phyloP scores from a whole-genome alignment of 352 stramenopile species.

The Phytophthora crassamura region DNA sequence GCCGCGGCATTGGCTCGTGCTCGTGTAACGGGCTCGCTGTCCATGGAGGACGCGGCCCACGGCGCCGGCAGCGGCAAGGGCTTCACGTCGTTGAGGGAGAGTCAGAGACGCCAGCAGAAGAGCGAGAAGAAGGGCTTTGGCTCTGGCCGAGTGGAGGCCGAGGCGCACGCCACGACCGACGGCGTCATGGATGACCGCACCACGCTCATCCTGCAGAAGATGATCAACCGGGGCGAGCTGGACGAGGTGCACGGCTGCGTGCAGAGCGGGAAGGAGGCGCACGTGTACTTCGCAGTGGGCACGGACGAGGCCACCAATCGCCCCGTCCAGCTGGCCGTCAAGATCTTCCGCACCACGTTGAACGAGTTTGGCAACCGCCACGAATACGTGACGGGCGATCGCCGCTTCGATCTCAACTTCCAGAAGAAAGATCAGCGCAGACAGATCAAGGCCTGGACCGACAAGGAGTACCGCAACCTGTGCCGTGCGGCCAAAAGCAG shows the following conservation, averaged over 20 bases:
- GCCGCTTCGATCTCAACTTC: slow-evolving; percentile 75
- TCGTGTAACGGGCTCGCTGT: slow-evolving; percentile 37
- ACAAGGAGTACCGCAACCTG: slow-evolving; percentile 78
- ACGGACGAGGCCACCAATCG: slow-evolving; percentile 54
- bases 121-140: slow-evolving; percentile 64
- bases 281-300: slow-evolving; percentile 78
- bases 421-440: slow-evolving; percentile 74
- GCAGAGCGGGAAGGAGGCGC: slow-evolving; percentile 84
- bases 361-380: slow-evolving; percentile 85
- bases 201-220: slow-evolving; percentile 71
- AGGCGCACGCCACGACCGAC: slow-evolving; percentile 67
- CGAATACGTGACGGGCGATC: slow-evolving; percentile 87
- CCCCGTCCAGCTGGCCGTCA: slow-evolving; percentile 56
- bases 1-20: slow-evolving; percentile 28
- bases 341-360: slow-evolving; percentile 88
- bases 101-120: slow-evolving; percentile 57
- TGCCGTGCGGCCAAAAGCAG: slow-evolving; percentile 53
- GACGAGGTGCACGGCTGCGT: slow-evolving; percentile 80
- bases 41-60: slow-evolving; percentile 49
- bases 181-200: slow-evolving; percentile 83
- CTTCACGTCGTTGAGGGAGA: slow-evolving; percentile 67
- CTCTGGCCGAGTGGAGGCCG: slow-evolving; percentile 53
- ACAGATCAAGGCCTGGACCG: slow-evolving; percentile 77
- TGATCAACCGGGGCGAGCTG: slow-evolving; percentile 73
- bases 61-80: slow-evolving; percentile 49